These are phyloP conservation scores for Neurospora terricola DNA, from an alignment of 495 filamentous ascomycete genomes.

Conservation along the genomic window DNA sequence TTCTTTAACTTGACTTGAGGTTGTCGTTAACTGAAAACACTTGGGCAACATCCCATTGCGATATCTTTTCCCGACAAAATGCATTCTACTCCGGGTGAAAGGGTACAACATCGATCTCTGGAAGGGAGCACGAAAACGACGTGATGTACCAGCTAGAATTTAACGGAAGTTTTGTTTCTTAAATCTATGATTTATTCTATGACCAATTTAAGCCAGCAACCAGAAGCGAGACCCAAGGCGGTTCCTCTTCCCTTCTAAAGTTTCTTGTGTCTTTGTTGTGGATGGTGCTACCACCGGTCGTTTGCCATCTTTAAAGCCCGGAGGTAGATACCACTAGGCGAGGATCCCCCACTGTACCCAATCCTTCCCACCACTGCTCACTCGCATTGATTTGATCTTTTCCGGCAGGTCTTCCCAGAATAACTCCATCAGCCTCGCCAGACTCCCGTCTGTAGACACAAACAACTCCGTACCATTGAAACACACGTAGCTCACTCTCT, in stretches of 20 bases:
- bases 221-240: not conserved
- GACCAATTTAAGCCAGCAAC: not conserved
- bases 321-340: not conserved
- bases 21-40: too few relatives aligned
- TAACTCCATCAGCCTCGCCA: not conserved
- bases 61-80: too few relatives aligned
- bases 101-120: too few relatives aligned
- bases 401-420: not conserved
- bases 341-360: not conserved
- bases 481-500: not conserved
- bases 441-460: not conserved
- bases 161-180: not conserved
- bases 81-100: too few relatives aligned
- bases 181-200: not conserved
- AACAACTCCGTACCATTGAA: not conserved
- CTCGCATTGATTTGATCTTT: not conserved
- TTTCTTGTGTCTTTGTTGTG: not conserved
- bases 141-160: not conserved
- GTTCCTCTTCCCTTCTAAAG: not conserved
- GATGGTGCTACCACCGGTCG: fast-evolving
- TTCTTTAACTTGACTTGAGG: too few relatives aligned
- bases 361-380: not conserved
- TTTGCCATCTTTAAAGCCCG: not conserved
- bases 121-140: not conserved
- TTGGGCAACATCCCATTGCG: too few relatives aligned